Evolutionary conservation across 352 stramenopile genomes (phyloP), one percentile per base, ranked within the genome.

Genomic region (Hyaloperonospora arabidopsidis): DNA sequence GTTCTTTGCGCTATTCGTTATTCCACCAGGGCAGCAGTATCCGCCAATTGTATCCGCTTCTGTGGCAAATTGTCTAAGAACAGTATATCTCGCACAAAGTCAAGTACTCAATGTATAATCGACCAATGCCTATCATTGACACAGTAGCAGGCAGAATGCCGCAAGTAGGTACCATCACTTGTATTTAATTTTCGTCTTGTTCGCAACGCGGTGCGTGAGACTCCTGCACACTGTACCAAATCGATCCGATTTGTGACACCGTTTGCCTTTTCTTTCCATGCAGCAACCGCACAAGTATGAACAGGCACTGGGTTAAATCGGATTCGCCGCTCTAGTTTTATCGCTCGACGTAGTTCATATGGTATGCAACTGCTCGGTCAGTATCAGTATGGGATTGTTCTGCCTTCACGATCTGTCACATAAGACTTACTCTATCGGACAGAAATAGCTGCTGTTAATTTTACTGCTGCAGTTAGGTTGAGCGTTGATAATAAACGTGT

Each of bases 61-160:
- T 79, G 54, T 93, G 79, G 79, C 82, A 93, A 58, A 79, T 93
- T 61, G 77, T 93, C 2, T 79, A 93, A 53, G 79, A 89, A 49
- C 69, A 76, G 39, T 90, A 80, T 49, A 72, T 84, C 41, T 63
- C 87, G 11, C 36, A 61, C 49, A 61, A 65, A 22, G 65, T 43
- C 62, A 73, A 75, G 62, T 38, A 49, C 23, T 54, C 49, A 49
- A 64, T 63, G 54, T 46, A 54, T 23, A 32, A 52, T 21, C 54
- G 45, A 28, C 38, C 38, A 1, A 61, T 57, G 32, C 70, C 65
- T 62, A 67, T 45, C 29, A 74, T 81, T 34, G 74, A 86, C 40
- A 60, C 86, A 4, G 76, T 82, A 64, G 72, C 68, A 46, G 73
- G 70, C 8, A 70, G 74, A 8, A 61, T 76, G 22, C 43, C 65